These are phyloP conservation scores for Mycena amicta DNA, from an alignment of 768 basidiomycete genomes.

Conservation along the genomic window DNA sequence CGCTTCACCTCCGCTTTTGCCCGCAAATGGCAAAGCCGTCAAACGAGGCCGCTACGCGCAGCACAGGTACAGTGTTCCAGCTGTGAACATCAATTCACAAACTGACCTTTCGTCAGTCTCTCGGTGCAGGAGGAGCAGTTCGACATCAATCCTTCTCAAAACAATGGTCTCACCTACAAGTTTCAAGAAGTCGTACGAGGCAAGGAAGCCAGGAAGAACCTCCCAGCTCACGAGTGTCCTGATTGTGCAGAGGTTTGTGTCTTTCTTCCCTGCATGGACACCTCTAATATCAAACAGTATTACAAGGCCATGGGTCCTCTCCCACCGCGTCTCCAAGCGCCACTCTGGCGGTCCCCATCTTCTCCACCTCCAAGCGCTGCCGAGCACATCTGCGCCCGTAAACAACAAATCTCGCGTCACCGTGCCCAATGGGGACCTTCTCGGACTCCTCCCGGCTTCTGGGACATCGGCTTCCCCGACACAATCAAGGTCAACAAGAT, in stretches of 20 bases:
- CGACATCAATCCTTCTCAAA: background rate
- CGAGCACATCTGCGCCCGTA: constrained; percentile 25
- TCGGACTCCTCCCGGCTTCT: background rate
- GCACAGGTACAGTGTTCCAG: too few relatives aligned
- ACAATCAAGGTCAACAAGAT: constrained; percentile 3
- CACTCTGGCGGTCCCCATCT: background rate
- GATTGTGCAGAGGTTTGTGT: background rate
- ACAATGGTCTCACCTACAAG: background rate
- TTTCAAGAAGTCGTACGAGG: background rate
- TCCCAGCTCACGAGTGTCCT: background rate
- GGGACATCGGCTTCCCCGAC: constrained; percentile 42
- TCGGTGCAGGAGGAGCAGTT: too few relatives aligned
- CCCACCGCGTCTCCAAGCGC: background rate
- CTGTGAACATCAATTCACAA: too few relatives aligned
- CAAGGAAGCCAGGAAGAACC: background rate
- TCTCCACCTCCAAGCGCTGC: background rate
- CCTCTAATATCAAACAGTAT: background rate
- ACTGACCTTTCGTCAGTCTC: too few relatives aligned
- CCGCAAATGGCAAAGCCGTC: too few relatives aligned
- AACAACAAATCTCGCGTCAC: background rate
- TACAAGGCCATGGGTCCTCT: background rate
- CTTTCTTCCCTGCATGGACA: background rate
- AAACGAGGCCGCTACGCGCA: too few relatives aligned
- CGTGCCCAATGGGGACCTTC: background rate
- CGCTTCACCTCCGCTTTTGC: too few relatives aligned